These are phyloP conservation scores for Ophiostoma novo-ulmi DNA, from an alignment of 2,329 filamentous ascomycete genomes.

Conservation along the genomic window DNA sequence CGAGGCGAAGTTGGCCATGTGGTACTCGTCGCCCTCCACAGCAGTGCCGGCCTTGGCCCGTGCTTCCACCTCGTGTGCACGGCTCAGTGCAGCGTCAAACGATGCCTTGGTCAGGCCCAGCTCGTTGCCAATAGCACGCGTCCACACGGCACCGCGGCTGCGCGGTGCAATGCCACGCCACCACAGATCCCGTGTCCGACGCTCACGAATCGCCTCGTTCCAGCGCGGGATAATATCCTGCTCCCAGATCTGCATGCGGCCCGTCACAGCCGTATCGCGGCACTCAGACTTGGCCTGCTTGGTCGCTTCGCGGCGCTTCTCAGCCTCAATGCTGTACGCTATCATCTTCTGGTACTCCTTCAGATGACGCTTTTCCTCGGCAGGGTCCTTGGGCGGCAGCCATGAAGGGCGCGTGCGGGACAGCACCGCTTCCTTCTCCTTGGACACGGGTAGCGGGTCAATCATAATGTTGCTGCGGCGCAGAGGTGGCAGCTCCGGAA, in stretches of 20 bases:
- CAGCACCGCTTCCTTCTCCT: constrained; percentile 79
- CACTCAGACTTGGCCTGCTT: constrained; percentile 48
- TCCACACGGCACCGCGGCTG: constrained; percentile 65
- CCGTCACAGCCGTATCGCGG: constrained; percentile 52
- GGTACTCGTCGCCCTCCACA: constrained; percentile 50
- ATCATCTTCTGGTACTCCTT: constrained; percentile 84
- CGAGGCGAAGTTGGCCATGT: constrained; percentile 56
- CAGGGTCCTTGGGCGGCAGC: constrained; percentile 81
- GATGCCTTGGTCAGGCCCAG: constrained; percentile 62
- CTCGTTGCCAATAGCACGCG: constrained; percentile 66
- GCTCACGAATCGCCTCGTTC: constrained; percentile 63
- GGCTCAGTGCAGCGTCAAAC: constrained; percentile 63
- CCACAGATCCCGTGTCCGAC: constrained; percentile 69
- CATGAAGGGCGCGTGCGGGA: constrained; percentile 76
- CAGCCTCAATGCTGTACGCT: constrained; percentile 55
- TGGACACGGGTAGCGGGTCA: constrained; percentile 75
- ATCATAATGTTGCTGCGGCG: constrained; percentile 75
- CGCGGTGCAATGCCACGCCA: constrained; percentile 73
- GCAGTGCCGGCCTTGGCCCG: constrained; percentile 49
- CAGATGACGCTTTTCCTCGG: constrained; percentile 84
- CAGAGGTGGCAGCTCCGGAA: constrained; percentile 64
- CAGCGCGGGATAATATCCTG: constrained; percentile 71
- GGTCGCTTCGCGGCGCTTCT: constrained; percentile 53
- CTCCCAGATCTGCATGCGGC: constrained; percentile 64
- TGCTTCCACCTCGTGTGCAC: constrained; percentile 59